phyloP scores from a whole-genome alignment of 306 rosid genomes.

The Lotus japonicus region DNA sequence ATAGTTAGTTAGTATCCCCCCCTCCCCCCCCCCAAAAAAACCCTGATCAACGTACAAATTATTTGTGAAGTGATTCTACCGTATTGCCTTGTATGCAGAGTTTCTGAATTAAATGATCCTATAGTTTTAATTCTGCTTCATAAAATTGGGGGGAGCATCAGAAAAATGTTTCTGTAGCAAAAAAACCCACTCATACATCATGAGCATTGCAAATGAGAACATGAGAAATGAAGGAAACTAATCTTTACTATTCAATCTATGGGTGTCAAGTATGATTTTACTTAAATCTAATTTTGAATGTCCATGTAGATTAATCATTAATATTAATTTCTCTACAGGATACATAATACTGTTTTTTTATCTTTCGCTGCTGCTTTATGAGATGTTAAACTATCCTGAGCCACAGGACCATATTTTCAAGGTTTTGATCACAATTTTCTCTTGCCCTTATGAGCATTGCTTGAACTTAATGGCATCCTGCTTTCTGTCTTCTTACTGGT shows the following conservation, averaged over 20 bases:
- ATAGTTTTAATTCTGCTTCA: too few species aligned
- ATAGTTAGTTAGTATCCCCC: too few species aligned
- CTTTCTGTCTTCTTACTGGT: neutral
- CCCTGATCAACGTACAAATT: neutral
- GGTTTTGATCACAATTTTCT: neutral
- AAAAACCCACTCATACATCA: neutral
- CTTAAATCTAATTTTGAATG: neutral
- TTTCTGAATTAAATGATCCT: neutral
- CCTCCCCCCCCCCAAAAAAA: too few species aligned
- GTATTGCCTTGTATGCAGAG: neutral
- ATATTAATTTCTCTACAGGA: neutral
- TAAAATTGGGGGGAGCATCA: too few species aligned
- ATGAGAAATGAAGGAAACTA: neutral
- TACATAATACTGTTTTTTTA: neutral
- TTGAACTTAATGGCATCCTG: neutral
- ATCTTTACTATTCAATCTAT: neutral
- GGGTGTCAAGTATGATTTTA: neutral
- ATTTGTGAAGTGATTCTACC: neutral
- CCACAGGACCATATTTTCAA: neutral
- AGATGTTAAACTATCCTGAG: neutral
- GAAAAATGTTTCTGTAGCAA: too few species aligned
- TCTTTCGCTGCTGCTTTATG: neutral
- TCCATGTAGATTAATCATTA: neutral
- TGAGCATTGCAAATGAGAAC: neutral
- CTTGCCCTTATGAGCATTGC: neutral